These are phyloP conservation scores for Drechslerella dactyloides DNA, from an alignment of 2,329 filamentous ascomycete genomes.

Conservation along the genomic window DNA sequence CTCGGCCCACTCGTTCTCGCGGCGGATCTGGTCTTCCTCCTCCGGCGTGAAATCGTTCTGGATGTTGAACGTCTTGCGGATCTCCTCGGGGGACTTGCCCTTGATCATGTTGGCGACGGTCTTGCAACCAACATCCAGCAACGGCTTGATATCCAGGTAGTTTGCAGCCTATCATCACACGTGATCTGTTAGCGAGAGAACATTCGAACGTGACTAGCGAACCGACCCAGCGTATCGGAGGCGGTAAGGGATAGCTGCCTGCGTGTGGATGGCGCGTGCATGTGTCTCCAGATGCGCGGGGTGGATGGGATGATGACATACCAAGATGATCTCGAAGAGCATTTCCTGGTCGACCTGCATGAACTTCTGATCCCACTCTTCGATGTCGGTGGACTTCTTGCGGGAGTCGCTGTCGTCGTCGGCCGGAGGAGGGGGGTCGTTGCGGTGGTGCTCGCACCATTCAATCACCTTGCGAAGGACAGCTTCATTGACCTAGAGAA, in stretches of 20 bases:
- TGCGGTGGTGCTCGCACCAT: conserved; percentile 95
- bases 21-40: conserved; percentile 96
- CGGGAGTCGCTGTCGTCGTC: conserved; percentile 93
- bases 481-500: conserved; percentile 78
- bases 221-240: too few species aligned
- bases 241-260: too few species aligned
- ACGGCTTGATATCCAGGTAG: conserved; percentile 98
- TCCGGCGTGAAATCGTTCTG: conserved; percentile 99
- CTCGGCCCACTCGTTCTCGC: conserved; percentile 91
- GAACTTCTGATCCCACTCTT: conserved; percentile 99
- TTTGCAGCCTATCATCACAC: conserved; percentile 77
- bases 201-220: conserved; percentile 18
- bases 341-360: conserved; percentile 99
- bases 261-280: background rate
- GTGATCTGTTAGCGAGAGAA: conserved; percentile 25
- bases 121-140: conserved; percentile 98
- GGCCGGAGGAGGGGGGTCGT: conserved; percentile 78
- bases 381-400: conserved; percentile 98
- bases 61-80: conserved; percentile 99
- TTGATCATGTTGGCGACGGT: conserved; percentile 99
- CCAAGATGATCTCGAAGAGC: conserved; percentile 98
- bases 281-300: background rate
- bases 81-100: conserved; percentile 99
- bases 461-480: conserved; percentile 96
- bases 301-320: conserved; percentile 61